A percentile compares a stretch with the other conserved stretches of the same genome.
phyloP scores from a whole-genome alignment of 2,329 filamentous ascomycete genomes.

The Bisporella sp. region DNA sequence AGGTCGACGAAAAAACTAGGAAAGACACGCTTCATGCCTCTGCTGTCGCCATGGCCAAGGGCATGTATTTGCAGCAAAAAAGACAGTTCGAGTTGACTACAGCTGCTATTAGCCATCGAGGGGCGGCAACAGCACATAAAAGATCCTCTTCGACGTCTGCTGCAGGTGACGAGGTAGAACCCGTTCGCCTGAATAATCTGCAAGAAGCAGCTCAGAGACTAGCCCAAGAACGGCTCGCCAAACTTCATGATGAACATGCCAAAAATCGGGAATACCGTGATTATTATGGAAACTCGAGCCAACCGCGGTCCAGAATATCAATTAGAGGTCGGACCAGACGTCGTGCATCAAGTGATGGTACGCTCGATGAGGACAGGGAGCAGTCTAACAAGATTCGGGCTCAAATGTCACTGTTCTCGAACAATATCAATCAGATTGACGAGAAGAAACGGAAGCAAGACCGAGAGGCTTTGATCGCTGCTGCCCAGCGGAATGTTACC shows the following conservation, averaged over 20 bases:
- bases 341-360: conserved; percentile 61
- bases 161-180: conserved; percentile 33
- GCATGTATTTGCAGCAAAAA: conserved; percentile 72
- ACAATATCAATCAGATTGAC: conserved; percentile 60
- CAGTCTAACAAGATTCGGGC: conserved; percentile 66
- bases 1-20: conserved; percentile 66
- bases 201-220: conserved; percentile 84
- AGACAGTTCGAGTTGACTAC: conserved; percentile 33
- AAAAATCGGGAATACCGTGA: conserved; percentile 60
- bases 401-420: conserved; percentile 74
- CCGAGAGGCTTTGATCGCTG: conserved; percentile 66
- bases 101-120: conserved; percentile 21
- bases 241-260: conserved; percentile 65
- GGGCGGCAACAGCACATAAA: conserved; percentile 26
- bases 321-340: conserved; percentile 50
- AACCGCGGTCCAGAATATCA: conserved; percentile 41
- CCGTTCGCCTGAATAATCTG: conserved; percentile 53
- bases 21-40: conserved; percentile 72
- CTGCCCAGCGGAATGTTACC: conserved; percentile 81
- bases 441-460: conserved; percentile 68
- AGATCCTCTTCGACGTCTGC: conserved; percentile 26
- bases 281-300: conserved; percentile 58
- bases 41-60: conserved; percentile 81
- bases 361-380: conserved; percentile 43
- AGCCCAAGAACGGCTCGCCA: conserved; percentile 75